Percentiles rank a stretch among this genome's conserved stretches.
Conservation (phyloP, 225 moss, liverwort and hornwort genomes). For the Physcomitrellopsis africana region DNA sequence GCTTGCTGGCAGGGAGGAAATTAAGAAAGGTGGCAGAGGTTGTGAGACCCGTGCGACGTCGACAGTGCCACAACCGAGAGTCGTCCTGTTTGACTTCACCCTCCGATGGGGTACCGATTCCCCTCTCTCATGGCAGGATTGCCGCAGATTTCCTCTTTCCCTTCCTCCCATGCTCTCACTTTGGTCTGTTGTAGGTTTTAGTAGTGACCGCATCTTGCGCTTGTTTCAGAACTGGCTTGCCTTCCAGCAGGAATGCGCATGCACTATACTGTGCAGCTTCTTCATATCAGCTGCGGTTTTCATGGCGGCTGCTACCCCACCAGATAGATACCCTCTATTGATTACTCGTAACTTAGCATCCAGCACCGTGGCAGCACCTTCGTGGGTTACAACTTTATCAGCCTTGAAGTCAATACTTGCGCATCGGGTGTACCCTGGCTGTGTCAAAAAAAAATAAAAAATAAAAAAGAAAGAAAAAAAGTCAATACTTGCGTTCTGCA, state of each 20-base stretch:
- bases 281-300: constrained; percentile 73
- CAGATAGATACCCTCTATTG: constrained; percentile 38
- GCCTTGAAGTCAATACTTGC: constrained; percentile 36
- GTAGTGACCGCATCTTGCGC: neutral
- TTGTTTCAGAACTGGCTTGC: neutral
- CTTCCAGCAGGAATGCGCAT: constrained; percentile 47
- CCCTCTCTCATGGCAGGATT: constrained; percentile 3
- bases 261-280: constrained; percentile 24
- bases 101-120: neutral
- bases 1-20: no score
- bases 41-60: no score
- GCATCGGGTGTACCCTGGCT: no score
- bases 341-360: constrained; percentile 60
- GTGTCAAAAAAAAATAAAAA: no score
- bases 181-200: neutral
- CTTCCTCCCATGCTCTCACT: neutral
- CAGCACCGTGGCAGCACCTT: constrained; percentile 66
- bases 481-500: constrained; percentile 63
- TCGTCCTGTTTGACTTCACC: neutral
- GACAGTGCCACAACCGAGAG: no score
- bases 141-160: neutral
- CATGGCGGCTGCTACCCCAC: constrained; percentile 69
- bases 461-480: no score
- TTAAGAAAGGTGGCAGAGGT: no score
- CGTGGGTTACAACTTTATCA: constrained; percentile 75